These are phyloP conservation scores for Capsaspora owczarzaki DNA, from an alignment of 78 protist species.

Conservation along the genomic window DNA sequence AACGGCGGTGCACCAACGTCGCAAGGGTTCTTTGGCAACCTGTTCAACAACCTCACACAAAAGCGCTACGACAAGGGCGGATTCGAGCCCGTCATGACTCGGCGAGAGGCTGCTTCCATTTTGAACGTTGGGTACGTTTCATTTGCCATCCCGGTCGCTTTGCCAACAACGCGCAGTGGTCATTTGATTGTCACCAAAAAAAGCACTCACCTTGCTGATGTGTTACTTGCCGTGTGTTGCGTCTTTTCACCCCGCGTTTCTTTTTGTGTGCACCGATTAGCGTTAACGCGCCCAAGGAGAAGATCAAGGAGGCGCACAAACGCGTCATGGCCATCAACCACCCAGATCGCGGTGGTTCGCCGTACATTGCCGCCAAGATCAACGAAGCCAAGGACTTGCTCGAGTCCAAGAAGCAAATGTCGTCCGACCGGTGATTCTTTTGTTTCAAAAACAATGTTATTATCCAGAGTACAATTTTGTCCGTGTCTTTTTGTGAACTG, in stretches of 20 bases:
- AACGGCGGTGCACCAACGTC: too few species aligned
- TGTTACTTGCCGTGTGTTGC: background rate
- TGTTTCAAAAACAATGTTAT: too few species aligned
- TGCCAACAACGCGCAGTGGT: background rate
- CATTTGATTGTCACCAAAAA: background rate
- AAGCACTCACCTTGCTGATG: background rate
- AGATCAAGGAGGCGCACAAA: constrained; percentile 41
- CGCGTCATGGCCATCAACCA: constrained; percentile 52
- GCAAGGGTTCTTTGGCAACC: background rate
- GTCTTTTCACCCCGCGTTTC: background rate
- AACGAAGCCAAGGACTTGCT: constrained; percentile 60
- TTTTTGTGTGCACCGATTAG: too few species aligned
- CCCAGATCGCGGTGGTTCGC: constrained; percentile 64
- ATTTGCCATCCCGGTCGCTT: background rate
- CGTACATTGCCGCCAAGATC: constrained; percentile 54
- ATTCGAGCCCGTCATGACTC: constrained; percentile 41
- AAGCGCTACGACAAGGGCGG: constrained; percentile 36
- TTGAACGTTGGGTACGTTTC: constrained; percentile 24
- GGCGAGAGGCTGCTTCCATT: constrained; percentile 36
- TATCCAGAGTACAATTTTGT: too few species aligned
- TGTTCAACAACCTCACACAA: background rate
- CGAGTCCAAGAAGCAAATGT: constrained; percentile 4
- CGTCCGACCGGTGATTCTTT: too few species aligned
- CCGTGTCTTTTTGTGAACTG: too few species aligned
- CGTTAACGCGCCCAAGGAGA: constrained; percentile 6